Evolutionary conservation across 1,284 basidiomycete species (phyloP).

Genomic region (Hemileia vastatrix): DNA sequence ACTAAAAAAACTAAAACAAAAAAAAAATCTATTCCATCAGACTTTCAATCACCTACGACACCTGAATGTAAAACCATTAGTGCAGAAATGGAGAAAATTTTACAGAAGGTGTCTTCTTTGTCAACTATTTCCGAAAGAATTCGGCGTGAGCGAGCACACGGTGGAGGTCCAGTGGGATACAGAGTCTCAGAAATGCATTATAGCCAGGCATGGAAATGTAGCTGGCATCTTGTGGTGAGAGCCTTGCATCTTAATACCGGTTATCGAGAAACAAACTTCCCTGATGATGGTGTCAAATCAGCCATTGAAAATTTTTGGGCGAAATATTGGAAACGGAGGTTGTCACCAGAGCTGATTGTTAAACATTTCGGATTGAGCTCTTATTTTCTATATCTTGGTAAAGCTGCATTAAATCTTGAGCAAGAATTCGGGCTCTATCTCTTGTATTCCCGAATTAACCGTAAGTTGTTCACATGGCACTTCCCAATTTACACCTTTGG

Average conservation of each 20-base stretch:
- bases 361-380: conserved; percentile 21
- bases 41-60: neutral
- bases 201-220: conserved; percentile 18
- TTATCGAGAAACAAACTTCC: conserved; percentile 15
- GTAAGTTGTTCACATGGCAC: conserved; percentile 10
- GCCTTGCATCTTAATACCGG: conserved; percentile 22
- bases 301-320: conserved; percentile 15
- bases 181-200: conserved; percentile 17
- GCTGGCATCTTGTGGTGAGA: conserved; percentile 20
- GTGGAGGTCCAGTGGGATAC: conserved; percentile 16
- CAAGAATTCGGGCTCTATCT: conserved; percentile 22
- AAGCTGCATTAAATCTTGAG: conserved; percentile 18
- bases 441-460: conserved; percentile 18
- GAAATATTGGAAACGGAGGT: conserved; percentile 20
- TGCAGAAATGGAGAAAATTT: conserved; percentile 16
- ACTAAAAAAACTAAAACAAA: conserved; percentile 19
- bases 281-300: neutral
- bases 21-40: conserved; percentile 7
- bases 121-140: conserved; percentile 19
- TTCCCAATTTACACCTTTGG: neutral
- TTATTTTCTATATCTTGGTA: conserved; percentile 20
- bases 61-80: conserved; percentile 9
- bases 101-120: conserved; percentile 2
- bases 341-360: conserved; percentile 14
- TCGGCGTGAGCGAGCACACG: conserved; percentile 11